Base-by-base conservation (phyloP, 2,329 filamentous ascomycete genomes). In the Phialemoniopsis sp. region DNA sequence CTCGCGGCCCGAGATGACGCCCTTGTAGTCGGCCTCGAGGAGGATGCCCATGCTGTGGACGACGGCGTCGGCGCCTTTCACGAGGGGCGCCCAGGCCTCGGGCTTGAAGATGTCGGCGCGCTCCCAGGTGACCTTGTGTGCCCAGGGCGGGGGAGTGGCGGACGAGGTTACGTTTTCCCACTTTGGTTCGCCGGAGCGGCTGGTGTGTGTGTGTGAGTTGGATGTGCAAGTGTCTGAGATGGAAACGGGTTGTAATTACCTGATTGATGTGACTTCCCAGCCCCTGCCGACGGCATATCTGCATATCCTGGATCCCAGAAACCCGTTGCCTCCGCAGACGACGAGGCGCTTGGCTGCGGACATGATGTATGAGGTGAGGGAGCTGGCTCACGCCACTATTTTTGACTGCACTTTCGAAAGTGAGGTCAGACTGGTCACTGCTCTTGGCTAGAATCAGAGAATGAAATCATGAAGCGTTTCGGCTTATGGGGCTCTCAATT, bases 1-100 rank as follows among this genome's bases (percentile, higher is more conserved):
- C 54, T 95, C 90, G 44, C 78, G 81, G 37, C 93, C 93, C 15
- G 81, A 84, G 18, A 98, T 60, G 13, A 95, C 84, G 50, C 86
- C 87, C 66, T 98, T 98, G 78, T 98, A 98, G 70, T 98, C 93
- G 36, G 90, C 89, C 69, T 98, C 93, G 9, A 98, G 78, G 14
- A 98, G 75, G 53, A 98, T 96, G 9, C 93, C 93, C 85, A 97
- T 90, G 55, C 78, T 89, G 72, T 98, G 93, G 34, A 98, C 85
- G 18, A 97, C 90, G 41, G 82, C 90, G 59, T 89, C 80, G 45
- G 89, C 87, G 41, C 78, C 80, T 49, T 80, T 76, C 45, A 98
- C 78, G 35, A 91, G 78, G 1, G 83, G 69, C 8, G 77, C 78
- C 67, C 96, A 98, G 14, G 86, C 86, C 1, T 77, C 69, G 1